A percentile compares a stretch with the other conserved stretches of the same genome.
These are phyloP conservation scores for Arabidopsis thaliana DNA, from an alignment of 345 rosid genomes.

Conservation along the genomic window TAIR10.1 NC_003074.8:10640001-10640500, in stretches of 20 bases:
- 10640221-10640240: background rate
- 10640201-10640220: background rate
- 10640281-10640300: background rate
- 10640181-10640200: background rate
- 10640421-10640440: background rate
- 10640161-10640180: background rate
- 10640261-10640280: background rate
- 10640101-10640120: no score
- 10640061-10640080: no score
- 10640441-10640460: background rate
- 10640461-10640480: background rate
- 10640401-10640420: constrained; percentile 8
- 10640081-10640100: no score
- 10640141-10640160: background rate
- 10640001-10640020: no score
- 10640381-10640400: background rate
- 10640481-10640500: background rate
- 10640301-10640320: constrained; percentile 1
- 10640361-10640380: constrained; percentile 2
- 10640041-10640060: no score
- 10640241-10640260: background rate
- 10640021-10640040: no score
- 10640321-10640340: constrained; percentile 2
- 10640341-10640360: background rate
- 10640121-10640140: no score